phyloP scores from a whole-genome alignment of 2,329 filamentous ascomycete genomes.

The Fusarium tupiense region DNA sequence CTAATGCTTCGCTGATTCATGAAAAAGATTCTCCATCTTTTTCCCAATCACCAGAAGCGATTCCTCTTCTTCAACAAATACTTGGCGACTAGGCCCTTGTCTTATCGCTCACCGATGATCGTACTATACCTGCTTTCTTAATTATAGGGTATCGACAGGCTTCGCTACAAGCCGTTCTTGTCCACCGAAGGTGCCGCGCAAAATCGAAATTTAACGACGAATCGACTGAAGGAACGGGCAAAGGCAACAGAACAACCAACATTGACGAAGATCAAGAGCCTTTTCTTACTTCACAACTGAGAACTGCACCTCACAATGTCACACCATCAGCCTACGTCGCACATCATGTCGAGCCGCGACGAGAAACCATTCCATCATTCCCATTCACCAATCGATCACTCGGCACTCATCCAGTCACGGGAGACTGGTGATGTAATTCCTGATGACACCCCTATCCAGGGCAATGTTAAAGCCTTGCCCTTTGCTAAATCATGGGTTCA shows the following conservation, averaged over 20 bases:
- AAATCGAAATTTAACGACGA: not conserved
- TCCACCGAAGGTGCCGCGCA: conserved; percentile 9
- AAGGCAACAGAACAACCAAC: not conserved
- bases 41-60: not conserved
- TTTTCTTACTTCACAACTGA: not conserved
- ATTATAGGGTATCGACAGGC: conserved; percentile 1
- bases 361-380: conserved; percentile 46
- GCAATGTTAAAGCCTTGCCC: conserved; percentile 54
- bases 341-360: conserved; percentile 46
- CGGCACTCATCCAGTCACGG: conserved; percentile 65
- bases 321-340: conserved; percentile 40
- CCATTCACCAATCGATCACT: conserved; percentile 46
- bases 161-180: not conserved
- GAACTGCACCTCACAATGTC: conserved; percentile 43
- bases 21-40: conserved; percentile 31
- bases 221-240: not conserved
- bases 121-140: not conserved
- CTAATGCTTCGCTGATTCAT: conserved; percentile 31
- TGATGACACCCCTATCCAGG: conserved; percentile 49
- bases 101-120: not conserved
- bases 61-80: conserved; percentile 9
- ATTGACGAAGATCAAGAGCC: not conserved
- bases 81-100: not conserved
- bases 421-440: conserved; percentile 68
- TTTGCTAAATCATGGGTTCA: conserved; percentile 88